These are phyloP conservation scores for Parascedosporium putredinis DNA, from an alignment of 2,329 filamentous ascomycete genomes.

Conservation along the genomic window DNA sequence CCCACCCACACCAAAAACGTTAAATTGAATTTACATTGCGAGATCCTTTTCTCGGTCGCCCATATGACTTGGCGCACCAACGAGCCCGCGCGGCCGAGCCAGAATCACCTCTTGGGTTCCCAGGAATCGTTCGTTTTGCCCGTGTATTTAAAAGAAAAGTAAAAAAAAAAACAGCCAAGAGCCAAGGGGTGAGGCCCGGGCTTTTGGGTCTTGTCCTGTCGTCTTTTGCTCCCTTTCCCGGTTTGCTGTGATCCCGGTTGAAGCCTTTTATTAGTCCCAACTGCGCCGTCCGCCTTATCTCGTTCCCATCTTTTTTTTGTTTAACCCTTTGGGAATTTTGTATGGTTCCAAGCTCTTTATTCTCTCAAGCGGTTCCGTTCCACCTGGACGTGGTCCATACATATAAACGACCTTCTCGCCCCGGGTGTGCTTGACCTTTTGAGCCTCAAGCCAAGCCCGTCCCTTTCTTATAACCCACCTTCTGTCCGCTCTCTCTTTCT, in stretches of 20 bases:
- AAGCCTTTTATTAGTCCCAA: too few relatives aligned
- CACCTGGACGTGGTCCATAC: neutral
- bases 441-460: neutral
- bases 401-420: neutral
- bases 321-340: too few relatives aligned
- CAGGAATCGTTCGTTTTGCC: neutral
- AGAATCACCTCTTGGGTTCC: neutral
- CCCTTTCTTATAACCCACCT: too few relatives aligned
- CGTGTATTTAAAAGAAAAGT: too few relatives aligned
- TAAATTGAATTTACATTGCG: constrained; percentile 2
- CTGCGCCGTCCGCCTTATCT: too few relatives aligned
- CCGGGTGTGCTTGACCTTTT: neutral
- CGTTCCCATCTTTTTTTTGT: neutral
- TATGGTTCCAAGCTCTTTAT: too few relatives aligned
- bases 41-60: neutral
- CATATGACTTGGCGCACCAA: neutral
- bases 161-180: too few relatives aligned
- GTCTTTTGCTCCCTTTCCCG: neutral
- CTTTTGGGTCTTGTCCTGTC: too few relatives aligned
- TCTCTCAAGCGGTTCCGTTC: too few relatives aligned
- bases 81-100: neutral
- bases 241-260: too few relatives aligned
- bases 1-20: neutral
- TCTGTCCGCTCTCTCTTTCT: too few relatives aligned
- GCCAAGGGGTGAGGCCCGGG: too few relatives aligned